These are phyloP conservation scores for Arachnomyces sp. DNA, from an alignment of 2,329 filamentous ascomycete species.

Conservation along the genomic window DNA sequence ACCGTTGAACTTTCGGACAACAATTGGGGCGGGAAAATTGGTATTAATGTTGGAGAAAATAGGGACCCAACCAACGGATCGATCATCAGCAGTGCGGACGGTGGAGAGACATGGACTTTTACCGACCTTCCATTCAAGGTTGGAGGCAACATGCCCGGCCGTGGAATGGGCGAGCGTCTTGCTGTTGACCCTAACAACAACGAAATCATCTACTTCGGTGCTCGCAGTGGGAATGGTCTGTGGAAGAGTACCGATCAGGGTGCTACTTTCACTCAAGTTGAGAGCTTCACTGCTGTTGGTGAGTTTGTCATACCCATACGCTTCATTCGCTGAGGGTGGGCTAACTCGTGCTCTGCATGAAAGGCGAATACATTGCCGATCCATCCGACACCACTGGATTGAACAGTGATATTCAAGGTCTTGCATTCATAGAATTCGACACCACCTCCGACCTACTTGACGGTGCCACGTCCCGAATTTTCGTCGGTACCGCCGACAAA, in stretches of 20 bases:
- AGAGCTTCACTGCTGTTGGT: conserved; percentile 40
- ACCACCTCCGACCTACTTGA: conserved; percentile 39
- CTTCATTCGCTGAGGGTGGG: background rate
- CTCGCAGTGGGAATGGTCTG: conserved; percentile 50
- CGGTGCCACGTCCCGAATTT: conserved; percentile 48
- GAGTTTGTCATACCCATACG: background rate
- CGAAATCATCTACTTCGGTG: conserved; percentile 51
- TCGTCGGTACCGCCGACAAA: conserved; percentile 49
- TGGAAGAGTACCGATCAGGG: conserved; percentile 52
- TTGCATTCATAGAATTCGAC: conserved; percentile 49
- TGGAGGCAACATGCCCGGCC: conserved; percentile 54
- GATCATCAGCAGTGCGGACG: conserved; percentile 48
- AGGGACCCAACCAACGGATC: conserved; percentile 46
- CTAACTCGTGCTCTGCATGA: too few species aligned
- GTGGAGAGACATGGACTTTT: conserved; percentile 45
- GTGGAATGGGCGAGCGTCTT: conserved; percentile 51
- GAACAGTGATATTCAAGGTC: too few species aligned
- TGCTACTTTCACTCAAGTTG: conserved; percentile 46
- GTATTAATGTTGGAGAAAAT: conserved; percentile 16
- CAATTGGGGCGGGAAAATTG: too few species aligned
- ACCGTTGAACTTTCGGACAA: too few species aligned
- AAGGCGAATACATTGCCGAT: conserved; percentile 23
- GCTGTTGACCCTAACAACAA: conserved; percentile 51
- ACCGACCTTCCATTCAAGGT: conserved; percentile 50
- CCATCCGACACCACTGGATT: conserved; percentile 40